phyloP scores from a whole-genome alignment of 2,329 filamentous ascomycete genomes.

The Parascedosporium putredinis region DNA sequence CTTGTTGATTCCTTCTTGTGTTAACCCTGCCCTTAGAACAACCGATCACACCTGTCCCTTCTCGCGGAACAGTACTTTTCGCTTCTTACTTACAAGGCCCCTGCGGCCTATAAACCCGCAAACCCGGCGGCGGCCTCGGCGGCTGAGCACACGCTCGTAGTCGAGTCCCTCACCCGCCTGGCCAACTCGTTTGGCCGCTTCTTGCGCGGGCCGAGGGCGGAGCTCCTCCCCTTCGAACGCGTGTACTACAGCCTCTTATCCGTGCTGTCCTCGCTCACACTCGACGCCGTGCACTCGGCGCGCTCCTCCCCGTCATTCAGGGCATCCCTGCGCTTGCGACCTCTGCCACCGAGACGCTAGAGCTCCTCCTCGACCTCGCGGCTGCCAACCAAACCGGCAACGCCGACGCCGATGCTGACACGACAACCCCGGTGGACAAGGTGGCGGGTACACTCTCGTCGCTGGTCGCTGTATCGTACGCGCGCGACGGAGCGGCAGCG shows the following conservation, averaged over 20 bases:
- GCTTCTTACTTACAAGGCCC: slow-evolving; percentile 34
- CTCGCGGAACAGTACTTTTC: slow-evolving; percentile 42
- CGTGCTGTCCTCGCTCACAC: slow-evolving; percentile 21
- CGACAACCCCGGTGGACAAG: too few species aligned
- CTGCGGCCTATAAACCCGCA: slow-evolving; percentile 38
- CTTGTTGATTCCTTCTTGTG: too few species aligned
- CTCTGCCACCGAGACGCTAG: slow-evolving; percentile 7
- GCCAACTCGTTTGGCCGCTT: slow-evolving; percentile 31
- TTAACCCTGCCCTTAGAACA: slow-evolving; percentile 24
- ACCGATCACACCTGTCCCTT: slow-evolving; percentile 37
- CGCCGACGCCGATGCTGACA: too few species aligned
- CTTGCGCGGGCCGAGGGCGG: slow-evolving; percentile 18
- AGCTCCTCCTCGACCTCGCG: slow-evolving; percentile 7
- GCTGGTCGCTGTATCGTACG: slow-evolving; percentile 25
- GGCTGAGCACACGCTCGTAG: slow-evolving; percentile 32
- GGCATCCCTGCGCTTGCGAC: slow-evolving; percentile 4
- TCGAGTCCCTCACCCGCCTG: slow-evolving; percentile 30
- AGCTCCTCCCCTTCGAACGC: slow-evolving; percentile 31
- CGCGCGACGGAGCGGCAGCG: slow-evolving; percentile 27
- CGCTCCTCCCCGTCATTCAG: slow-evolving; percentile 1
- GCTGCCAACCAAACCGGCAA: slow-evolving; percentile 5
- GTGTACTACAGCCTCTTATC: slow-evolving; percentile 33
- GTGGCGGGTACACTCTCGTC: slow-evolving; percentile 14
- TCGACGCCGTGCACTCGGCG: slow-evolving; percentile 3
- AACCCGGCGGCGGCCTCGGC: slow-evolving; percentile 25